Evolutionary conservation across 2,329 filamentous ascomycete genomes (phyloP), one percentile per base, ranked within the genome.

Genomic region (Phaeosphaeria sp.): DNA sequence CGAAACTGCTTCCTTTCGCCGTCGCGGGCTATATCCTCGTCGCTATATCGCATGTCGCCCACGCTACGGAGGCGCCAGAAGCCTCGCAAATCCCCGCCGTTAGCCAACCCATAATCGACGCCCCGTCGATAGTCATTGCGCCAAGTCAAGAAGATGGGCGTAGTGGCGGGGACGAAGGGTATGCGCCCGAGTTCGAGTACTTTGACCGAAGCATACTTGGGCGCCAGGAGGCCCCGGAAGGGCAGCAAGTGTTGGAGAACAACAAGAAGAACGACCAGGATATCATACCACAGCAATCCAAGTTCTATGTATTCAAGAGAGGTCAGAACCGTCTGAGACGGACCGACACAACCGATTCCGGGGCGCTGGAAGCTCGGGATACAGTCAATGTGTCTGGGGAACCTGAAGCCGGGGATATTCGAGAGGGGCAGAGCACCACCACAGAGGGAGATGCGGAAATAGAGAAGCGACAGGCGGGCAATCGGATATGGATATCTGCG

Each of bases 401-500:
- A 30, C 45, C 22, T 18, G 40, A 39, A 20, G 48, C 25, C 9
- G 20, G 33, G 6, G 43, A 20, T 13, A 40, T 17, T 20, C 46
- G 22, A 11, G 59, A 50, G 2, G 48, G n/a, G 2, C 55, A 47
- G 0, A 24, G 15, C 15, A 27, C 2, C 2, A 56, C 75, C 17
- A 36, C 49, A n/a, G 44, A 45, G 3, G 55, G 50, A 18, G 18
- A 42, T 22, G 55, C 55, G 6, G 55, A 52, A 30, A 7, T 70
- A 53, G 54, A 56, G 24, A 72, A 67, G 48, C 66, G 72, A 22
- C 74, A 76, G 43, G 52, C 67, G 27, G 69, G 72, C 22, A 72
- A 77, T 22, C 76, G 77, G 17, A 81, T 98, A 2, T 97, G 90
- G 75, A 84, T 99, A 53, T 93, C 93, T 2, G 87, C 93, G 44